Base-by-base conservation (phyloP, 495 filamentous ascomycete genomes). In the Podospora anserina region DNA sequence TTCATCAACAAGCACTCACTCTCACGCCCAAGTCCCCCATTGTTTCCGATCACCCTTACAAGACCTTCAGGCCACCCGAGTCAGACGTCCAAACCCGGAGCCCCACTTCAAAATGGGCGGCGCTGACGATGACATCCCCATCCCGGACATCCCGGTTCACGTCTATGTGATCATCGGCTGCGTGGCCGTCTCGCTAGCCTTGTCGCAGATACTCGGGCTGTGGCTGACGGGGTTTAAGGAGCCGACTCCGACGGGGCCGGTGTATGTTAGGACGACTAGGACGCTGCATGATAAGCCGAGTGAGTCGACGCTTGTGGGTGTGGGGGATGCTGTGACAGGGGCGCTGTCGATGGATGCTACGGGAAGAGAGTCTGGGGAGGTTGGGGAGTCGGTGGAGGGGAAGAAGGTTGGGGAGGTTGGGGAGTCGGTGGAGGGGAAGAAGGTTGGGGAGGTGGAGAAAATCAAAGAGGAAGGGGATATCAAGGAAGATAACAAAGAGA, bases 161-260 rank as follows among this genome's bases (percentile, higher is more conserved):
- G 32, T 70, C 54, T 70, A 70, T 60, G 18, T 70, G 30, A 20
- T 70, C 60, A 28, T 66, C 16, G 64, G 64, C 16, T 49, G 66
- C 15, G 6, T 70, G 30, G 23, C 66, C 5, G 20, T 28, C 53
- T 54, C 54, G 0, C 65, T 70, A 20, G 18, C 64, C 3, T 57
- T 44, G 7, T 64, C 60, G 1, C 61, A 66, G 9, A 20, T 70
- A 2, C 64, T 70, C 0, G 64, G 60, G 2, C 7, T 64, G 20
- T 70, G 64, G 59, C 26, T 70, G 64, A 64, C 65, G 23, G 68
- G 68, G 30, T 67, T 66, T 34, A 53, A 56, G 39, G 54, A 55
- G 55, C 68, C 68, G 23, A 58, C 55, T 11, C 39, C 39, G 15
- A 13, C 39, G 15, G 15, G 15, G 39, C 39, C 39, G 39, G 39